Base-by-base conservation (phyloP, 148 eudicot genomes). In the Oxyria digyna region DNA sequence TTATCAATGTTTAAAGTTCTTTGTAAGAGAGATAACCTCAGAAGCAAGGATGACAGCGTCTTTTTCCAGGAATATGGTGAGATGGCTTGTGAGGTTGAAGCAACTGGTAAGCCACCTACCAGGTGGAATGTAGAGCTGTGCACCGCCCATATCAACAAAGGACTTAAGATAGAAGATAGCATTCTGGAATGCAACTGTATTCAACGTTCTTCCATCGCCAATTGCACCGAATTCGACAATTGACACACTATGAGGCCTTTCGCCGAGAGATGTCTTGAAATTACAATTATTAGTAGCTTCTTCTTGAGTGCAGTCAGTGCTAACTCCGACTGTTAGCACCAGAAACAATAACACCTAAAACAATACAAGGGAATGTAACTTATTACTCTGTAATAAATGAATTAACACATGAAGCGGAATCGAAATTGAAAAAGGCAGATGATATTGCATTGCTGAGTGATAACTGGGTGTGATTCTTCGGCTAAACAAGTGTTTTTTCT, bases 131-230 rank as follows among this genome's bases (percentile, higher is more conserved):
- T 85, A 85, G 33, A 85, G 50, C 38, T 80, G 84, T 2, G 89
- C 89, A 4, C 89, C 89, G 1, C 89, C 89, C 73, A 82, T 85
- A 52, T 85, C 89, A 0, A 84, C 82, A 72, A 85, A 85, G 0
- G 89, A 80, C 45, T 80, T 80, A 37, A 85, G 86, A 75, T 85
- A 85, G 75, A 82, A 85, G n/a, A 85, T 75, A 41, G 89, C 89
- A 69, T 85, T 85, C 29, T 82, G 86, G 69, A 85, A 82, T 1
- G 86, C 89, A 26, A 76, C 76, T 2, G 89, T 85, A 45, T 85
- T 85, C 74, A 80, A 62, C 13, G 84, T 75, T 64, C 80, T 85
- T 17, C 89, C 89, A 75, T 85, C 89, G 20, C 86, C 89, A 31
- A 80, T 78, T 5, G 89, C 89, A 42, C 89, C 86, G 73, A 85